A percentile compares a stretch with the other conserved stretches of the same genome.
Evolutionary conservation across 768 basidiomycete genomes (phyloP).

Genomic region (Rubroboletus pulcherrimus): DNA sequence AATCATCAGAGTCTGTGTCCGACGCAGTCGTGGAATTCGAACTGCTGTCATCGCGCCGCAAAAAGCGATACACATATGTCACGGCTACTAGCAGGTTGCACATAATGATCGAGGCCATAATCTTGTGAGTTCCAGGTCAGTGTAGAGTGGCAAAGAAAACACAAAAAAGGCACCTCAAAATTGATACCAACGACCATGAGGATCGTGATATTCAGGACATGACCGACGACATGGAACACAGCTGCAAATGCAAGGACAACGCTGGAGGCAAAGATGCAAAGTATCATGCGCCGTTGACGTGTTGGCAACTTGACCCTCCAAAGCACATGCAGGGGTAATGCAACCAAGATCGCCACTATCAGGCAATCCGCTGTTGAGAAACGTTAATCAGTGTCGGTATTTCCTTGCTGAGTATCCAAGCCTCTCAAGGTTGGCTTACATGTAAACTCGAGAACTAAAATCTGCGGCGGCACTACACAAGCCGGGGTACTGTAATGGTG

Average conservation of each 20-base stretch:
- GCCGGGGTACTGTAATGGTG: not conserved
- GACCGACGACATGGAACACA: conserved; percentile 4
- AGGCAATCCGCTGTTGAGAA: conserved; percentile 7
- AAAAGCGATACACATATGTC: conserved; percentile 13
- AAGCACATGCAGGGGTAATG: conserved; percentile 12
- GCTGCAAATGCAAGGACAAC: conserved; percentile 10
- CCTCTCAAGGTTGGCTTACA: not conserved
- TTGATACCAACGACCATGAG: not conserved
- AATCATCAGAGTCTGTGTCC: conserved; percentile 6
- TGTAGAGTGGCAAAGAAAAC: not conserved
- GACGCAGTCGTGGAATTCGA: not conserved
- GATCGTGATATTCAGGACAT: not conserved
- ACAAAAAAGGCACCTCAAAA: conserved; percentile 2
- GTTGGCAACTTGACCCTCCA: conserved; percentile 15
- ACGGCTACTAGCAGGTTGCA: conserved; percentile 18
- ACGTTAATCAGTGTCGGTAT: not conserved
- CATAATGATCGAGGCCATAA: conserved; percentile 7
- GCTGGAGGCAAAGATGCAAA: conserved; percentile 15
- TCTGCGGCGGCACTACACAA: not conserved
- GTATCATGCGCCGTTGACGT: conserved; percentile 17
- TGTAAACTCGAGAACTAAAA: conserved; percentile 3
- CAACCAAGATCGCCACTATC: conserved; percentile 8
- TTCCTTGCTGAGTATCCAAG: not conserved
- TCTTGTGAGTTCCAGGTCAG: not conserved
- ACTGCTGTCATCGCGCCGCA: not conserved